Evolutionary conservation across 2,329 filamentous ascomycete genomes (phyloP).

Genomic region (Hypoxylon sp.): DNA sequence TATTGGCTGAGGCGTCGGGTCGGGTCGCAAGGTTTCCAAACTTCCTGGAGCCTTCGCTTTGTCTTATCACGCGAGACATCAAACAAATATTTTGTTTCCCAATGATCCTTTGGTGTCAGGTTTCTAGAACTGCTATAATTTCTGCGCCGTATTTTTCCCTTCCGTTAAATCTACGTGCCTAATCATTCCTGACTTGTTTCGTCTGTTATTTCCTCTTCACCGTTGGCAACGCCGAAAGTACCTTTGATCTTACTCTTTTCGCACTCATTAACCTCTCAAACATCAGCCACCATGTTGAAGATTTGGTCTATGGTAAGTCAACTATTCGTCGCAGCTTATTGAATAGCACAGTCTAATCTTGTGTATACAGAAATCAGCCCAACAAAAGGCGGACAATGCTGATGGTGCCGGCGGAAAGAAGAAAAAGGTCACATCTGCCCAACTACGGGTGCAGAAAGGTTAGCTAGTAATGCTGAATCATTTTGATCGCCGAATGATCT

Average conservation of each 20-base stretch:
- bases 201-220: neutral
- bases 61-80: constrained; percentile 23
- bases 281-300: constrained; percentile 85
- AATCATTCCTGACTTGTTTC: neutral
- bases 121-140: constrained; percentile 4
- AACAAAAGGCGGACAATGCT: constrained; percentile 92
- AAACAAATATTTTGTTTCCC: neutral
- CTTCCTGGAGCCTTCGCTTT: constrained; percentile 9
- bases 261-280: constrained; percentile 9
- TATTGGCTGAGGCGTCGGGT: constrained; percentile 5
- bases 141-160: neutral
- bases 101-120: neutral
- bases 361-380: constrained; percentile 85
- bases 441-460: constrained; percentile 97
- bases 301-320: constrained; percentile 95
- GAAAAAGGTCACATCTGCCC: constrained; percentile 98
- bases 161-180: neutral
- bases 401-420: constrained; percentile 84
- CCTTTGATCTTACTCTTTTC: neutral
- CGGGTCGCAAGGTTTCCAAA: constrained; percentile 14
- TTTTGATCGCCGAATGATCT: neutral
- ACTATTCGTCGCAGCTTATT: neutral
- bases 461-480: constrained; percentile 42
- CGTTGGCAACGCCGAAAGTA: neutral
- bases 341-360: constrained; percentile 16